A percentile compares a stretch with the other conserved stretches of the same genome.
Evolutionary conservation across 352 stramenopile species (phyloP).

Genomic region (Pythium sp.): DNA sequence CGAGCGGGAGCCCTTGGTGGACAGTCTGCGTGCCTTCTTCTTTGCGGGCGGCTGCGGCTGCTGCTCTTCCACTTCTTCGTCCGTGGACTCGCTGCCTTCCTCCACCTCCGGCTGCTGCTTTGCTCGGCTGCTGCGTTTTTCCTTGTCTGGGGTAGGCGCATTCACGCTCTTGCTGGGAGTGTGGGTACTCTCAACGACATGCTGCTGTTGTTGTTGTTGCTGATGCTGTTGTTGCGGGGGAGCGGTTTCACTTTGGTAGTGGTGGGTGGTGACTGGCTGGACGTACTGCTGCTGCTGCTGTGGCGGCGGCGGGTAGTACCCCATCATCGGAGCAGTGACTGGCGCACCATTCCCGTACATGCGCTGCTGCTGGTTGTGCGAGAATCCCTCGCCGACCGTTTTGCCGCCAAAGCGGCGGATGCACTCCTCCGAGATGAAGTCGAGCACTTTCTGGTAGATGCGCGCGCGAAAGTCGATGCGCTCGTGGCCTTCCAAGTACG

Average conservation of each 20-base stretch:
- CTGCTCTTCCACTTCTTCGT: not conserved
- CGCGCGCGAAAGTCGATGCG: constrained; percentile 71
- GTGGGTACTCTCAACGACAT: not conserved
- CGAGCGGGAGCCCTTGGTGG: constrained; percentile 5
- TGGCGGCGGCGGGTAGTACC: not conserved
- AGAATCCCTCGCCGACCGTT: not conserved
- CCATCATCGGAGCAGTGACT: not conserved
- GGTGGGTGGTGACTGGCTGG: not conserved
- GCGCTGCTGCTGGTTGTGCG: constrained; percentile 3
- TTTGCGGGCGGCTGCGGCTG: not conserved
- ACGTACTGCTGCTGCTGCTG: not conserved
- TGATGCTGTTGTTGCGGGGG: not conserved
- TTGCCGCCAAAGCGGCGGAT: constrained; percentile 44
- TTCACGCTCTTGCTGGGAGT: not conserved
- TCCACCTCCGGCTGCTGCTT: not conserved
- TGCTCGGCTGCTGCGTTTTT: not conserved
- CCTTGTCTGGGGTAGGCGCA: not conserved
- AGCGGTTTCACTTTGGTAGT: constrained; percentile 1
- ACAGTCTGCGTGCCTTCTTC: not conserved
- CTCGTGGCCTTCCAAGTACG: constrained; percentile 70
- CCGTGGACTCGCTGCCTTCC: not conserved
- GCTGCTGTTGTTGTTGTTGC: not conserved
- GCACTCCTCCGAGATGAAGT: constrained; percentile 84
- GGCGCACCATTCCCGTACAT: not conserved
- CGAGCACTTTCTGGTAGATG: constrained; percentile 80